Evolutionary conservation across 2,329 filamentous ascomycete genomes (phyloP), one percentile per base, ranked within the genome.

Genomic region (Teratosphaeria epicoccoides): DNA sequence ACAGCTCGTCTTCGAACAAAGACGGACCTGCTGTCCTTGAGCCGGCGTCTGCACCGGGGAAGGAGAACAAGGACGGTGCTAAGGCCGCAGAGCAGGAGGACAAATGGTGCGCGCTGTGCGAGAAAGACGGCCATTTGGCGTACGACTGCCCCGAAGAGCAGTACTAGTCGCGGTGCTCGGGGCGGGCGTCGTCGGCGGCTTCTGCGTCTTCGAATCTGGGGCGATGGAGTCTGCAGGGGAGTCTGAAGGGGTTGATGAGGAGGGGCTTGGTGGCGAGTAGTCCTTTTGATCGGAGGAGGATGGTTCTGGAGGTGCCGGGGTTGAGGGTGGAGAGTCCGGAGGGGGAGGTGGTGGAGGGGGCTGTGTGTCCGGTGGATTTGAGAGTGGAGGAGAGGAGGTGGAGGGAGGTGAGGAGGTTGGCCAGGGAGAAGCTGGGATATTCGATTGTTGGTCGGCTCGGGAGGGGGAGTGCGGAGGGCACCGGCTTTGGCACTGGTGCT

Each of bases 51-150:
- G 9, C 33, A 17, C 33, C 48, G 9, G 53, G 51, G 11, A 55
- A 55, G 25, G 56, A 53, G 49, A 57, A 53, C 24, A 56, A 57
- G 12, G 55, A 48, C 14, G 49, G 44, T 28, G 53, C 12, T 45
- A 49, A 49, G 33, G 33, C 33, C 7, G 20, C 4, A 46, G 49
- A 29, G 48, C 45, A n/a, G 33, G 81, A 84, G 50, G 80, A 84
- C 56, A 96, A 95, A 72, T 98, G 93, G 93, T 98, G 93, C 70
- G 93, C 93, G 14, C 76, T 97, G 44, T 98, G 93, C 67, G 93
- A 98, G 74, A 82, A 88, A 56, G 93, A 98, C 64, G 93, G 93
- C 12, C 93, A 98, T 67, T 87, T 96, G 70, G 96, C 91, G 17
- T 68, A 65, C 52, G 66, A 69, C 52, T 69, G 67, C 53, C 66